These are phyloP conservation scores for Mycena alexandri DNA, from an alignment of 768 basidiomycete species.

Conservation along the genomic window DNA sequence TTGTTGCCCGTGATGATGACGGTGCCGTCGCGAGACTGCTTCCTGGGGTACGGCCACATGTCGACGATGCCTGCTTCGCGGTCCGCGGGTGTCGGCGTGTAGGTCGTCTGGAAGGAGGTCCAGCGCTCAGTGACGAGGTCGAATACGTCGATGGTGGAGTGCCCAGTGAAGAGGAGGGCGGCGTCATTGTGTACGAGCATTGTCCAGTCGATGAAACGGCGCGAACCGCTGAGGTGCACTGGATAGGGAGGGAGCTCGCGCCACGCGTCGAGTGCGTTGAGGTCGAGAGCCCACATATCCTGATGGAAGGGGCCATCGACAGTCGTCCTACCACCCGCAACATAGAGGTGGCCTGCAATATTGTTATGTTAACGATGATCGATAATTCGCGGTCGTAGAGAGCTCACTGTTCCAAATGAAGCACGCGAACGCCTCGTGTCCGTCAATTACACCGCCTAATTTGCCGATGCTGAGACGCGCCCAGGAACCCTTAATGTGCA, in stretches of 20 bases:
- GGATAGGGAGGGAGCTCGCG: conserved; percentile 45
- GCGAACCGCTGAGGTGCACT: conserved; percentile 22
- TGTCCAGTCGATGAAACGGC: conserved; percentile 41
- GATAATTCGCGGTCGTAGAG: not conserved
- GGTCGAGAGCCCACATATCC: conserved; percentile 46
- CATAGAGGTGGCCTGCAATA: conserved; percentile 43
- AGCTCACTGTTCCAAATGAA: conserved; percentile 48
- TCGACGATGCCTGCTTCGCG: conserved; percentile 21
- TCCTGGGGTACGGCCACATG: conserved; percentile 43
- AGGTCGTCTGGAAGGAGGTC: conserved; percentile 46
- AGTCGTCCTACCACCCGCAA: conserved; percentile 45
- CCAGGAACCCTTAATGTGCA: conserved; percentile 55
- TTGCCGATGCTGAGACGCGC: conserved; percentile 43
- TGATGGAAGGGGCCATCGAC: conserved; percentile 44
- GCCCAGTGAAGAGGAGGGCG: conserved; percentile 54
- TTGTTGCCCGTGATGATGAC: conserved; percentile 46
- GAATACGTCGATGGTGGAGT: conserved; percentile 47
- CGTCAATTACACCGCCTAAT: conserved; percentile 31
- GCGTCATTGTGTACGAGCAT: conserved; percentile 44
- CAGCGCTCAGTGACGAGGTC: conserved; percentile 52
- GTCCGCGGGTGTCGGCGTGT: conserved; percentile 25
- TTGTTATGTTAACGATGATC: no score
- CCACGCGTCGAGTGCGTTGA: conserved; percentile 44
- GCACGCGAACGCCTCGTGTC: conserved; percentile 37
- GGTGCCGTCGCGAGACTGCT: conserved; percentile 32